Evolutionary conservation across 129 eudicot species (phyloP), one percentile per base, ranked within the genome.

Genomic region (Solidago caesia): DNA sequence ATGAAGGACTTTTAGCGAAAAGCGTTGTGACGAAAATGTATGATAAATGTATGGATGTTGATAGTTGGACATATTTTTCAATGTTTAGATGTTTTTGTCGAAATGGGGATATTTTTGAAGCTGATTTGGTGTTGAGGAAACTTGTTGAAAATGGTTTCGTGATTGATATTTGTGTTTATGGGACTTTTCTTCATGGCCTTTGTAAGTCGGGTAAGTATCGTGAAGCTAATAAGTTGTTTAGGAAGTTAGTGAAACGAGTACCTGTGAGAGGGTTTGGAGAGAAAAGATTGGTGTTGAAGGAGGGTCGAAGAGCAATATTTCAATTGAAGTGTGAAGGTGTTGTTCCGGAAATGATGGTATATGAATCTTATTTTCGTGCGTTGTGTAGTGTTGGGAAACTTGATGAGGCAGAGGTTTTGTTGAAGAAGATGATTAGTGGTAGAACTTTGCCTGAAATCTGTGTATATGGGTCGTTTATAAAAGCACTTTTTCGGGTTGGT

Each of bases 161-260:
- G 27, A 51, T 82, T 75, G 89, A 85, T 75, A 57, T 85, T 10
- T 85, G 82, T 85, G 43, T 85, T 15, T 85, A 85, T 75, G 89
- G 77, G 44, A 79, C 46, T 44, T 85, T 82, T 47, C 72, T 85
- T 44, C 29, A 70, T 33, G 86, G 78, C 53, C 86, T 79, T 12
- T 78, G 86, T 55, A 82, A 70, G 47, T 59, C 75, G 0, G 84
- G 84, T 4, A 82, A 78, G 56, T 64, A 56, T 70, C 79, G 86
- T n/a, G 89, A 85, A 62, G 89, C 89, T 5, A 47, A 75, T 58
- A 85, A 85, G 79, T 60, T 85, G 75, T 85, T 81, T 16, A 42
- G 3, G 16, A 85, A 72, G 76, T 51, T 85, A 27, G 15, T 79
- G 10, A 70, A 81, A 71, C 70, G 61, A 56, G 85, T 49, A 56